These are phyloP conservation scores for Helotiales sp. DNA, from an alignment of 2,329 filamentous ascomycete species.

Conservation along the genomic window DNA sequence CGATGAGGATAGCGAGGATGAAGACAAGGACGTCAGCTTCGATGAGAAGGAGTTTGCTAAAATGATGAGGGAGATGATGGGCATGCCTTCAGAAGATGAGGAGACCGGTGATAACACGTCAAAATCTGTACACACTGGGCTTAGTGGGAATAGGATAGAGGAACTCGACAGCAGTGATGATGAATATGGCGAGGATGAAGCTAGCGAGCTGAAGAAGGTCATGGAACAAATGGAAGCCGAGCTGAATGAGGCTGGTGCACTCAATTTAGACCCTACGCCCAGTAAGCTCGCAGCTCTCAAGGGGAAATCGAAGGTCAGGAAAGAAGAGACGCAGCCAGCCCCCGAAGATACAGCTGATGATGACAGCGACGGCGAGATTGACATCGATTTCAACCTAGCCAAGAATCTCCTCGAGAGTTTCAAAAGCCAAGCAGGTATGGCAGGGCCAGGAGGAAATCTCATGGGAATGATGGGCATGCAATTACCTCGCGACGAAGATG, in stretches of 20 bases:
- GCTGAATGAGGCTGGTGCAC: constrained; percentile 69
- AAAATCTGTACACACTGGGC: constrained; percentile 20
- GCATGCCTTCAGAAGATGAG: constrained; percentile 52
- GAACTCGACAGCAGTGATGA: constrained; percentile 46
- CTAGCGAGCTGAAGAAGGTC: constrained; percentile 67
- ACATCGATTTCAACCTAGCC: constrained; percentile 85
- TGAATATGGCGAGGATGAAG: constrained; percentile 50
- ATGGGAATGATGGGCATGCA: constrained; percentile 84
- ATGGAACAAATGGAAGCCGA: constrained; percentile 75
- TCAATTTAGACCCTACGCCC: constrained; percentile 56
- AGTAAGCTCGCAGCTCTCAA: constrained; percentile 43
- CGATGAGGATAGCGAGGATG: constrained; percentile 60
- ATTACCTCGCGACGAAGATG: constrained; percentile 78
- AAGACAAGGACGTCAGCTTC: constrained; percentile 78
- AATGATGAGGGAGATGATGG: constrained; percentile 95
- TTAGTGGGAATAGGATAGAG: constrained; percentile 27
- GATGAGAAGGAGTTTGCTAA: constrained; percentile 82
- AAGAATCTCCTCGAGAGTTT: constrained; percentile 93
- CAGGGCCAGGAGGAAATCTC: constrained; percentile 86
- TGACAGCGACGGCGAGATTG: constrained; percentile 64
- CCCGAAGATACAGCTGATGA: constrained; percentile 45
- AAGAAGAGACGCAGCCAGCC: constrained; percentile 29
- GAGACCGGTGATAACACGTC: constrained; percentile 11
- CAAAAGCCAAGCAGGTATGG: constrained; percentile 83
- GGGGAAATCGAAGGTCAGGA: constrained; percentile 21